Evolutionary conservation across 768 basidiomycete species (phyloP).

Genomic region (Pulveroboletus frians): DNA sequence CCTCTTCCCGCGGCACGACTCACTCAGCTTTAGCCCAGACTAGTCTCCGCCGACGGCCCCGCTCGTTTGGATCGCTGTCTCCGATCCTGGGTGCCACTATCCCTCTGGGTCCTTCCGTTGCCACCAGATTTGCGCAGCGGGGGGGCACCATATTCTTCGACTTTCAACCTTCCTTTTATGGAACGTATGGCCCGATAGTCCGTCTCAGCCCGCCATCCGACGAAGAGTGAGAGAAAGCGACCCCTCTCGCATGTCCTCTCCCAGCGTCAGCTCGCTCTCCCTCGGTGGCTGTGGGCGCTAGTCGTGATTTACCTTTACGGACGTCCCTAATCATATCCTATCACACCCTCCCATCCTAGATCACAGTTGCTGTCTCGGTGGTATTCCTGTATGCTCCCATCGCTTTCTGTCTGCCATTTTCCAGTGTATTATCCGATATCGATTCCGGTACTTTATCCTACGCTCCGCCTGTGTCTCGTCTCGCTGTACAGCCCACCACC

Average conservation of each 20-base stretch:
- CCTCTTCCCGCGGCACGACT: slow-evolving; percentile 30
- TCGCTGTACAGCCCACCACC: too few species aligned
- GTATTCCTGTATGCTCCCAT: neutral
- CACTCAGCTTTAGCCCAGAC: neutral
- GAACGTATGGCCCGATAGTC: slow-evolving; percentile 19
- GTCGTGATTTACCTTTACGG: slow-evolving; percentile 18
- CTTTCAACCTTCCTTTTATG: slow-evolving; percentile 27
- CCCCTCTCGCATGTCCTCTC: neutral
- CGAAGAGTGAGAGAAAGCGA: too few species aligned
- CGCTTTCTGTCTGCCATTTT: slow-evolving; percentile 4
- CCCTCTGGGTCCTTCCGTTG: slow-evolving; percentile 12
- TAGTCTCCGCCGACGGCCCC: slow-evolving; percentile 31
- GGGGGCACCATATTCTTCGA: neutral
- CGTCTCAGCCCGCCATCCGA: neutral
- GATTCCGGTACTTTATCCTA: too few species aligned
- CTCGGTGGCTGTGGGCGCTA: too few species aligned
- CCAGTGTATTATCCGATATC: too few species aligned
- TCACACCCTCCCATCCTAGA: too few species aligned
- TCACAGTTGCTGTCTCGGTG: neutral
- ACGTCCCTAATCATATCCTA: neutral
- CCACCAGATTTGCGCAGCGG: slow-evolving; percentile 4
- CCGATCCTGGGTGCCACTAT: neutral
- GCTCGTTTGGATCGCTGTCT: slow-evolving; percentile 14
- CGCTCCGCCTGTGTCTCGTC: too few species aligned
- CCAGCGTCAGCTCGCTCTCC: too few species aligned